Evolutionary conservation across 306 rosid genomes (phyloP).

Genomic region (Cyclanthera cordifolia): DNA sequence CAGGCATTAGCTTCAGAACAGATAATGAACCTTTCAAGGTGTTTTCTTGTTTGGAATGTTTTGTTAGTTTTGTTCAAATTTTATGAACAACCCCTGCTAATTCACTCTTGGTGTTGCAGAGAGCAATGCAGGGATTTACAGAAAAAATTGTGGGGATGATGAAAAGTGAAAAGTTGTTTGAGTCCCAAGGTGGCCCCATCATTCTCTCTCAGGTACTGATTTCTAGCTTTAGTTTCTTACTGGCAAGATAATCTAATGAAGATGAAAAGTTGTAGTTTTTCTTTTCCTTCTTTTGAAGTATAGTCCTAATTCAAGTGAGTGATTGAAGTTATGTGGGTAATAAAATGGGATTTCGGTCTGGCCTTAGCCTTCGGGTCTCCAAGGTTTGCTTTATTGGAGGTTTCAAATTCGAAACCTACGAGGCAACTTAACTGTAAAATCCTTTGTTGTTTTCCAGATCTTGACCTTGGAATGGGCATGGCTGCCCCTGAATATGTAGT

Average conservation of each 20-base stretch:
- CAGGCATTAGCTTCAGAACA: slow-evolving; percentile 94
- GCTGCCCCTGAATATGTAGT: no score
- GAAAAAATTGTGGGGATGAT: slow-evolving; percentile 91
- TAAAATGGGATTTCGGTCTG: neutral
- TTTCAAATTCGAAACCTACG: no score
- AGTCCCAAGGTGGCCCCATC: slow-evolving; percentile 98
- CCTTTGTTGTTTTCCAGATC: no score
- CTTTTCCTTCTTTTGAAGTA: neutral
- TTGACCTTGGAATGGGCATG: no score
- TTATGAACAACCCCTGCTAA: neutral
- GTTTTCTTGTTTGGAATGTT: neutral
- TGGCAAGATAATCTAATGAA: neutral
- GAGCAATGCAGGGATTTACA: slow-evolving; percentile 89
- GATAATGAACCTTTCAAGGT: slow-evolving; percentile 99
- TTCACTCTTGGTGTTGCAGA: slow-evolving; percentile 40
- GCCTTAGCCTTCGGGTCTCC: no score
- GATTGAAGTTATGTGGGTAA: neutral
- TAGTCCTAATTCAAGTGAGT: neutral
- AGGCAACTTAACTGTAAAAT: no score
- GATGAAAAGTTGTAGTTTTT: neutral
- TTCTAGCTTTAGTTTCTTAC: neutral
- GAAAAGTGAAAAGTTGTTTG: slow-evolving; percentile 76
- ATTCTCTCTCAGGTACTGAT: slow-evolving; percentile 81
- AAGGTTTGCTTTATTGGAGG: no score
- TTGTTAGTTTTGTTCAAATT: neutral